Conservation (phyloP, 345 rosid species). For the rapeseed (Brassica napus) region Da-Ae NC_063451.1:42993001-42993500, state of each 20-base stretch:
- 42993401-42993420: background rate
- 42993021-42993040: background rate
- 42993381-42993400: background rate
- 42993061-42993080: background rate
- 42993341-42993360: background rate
- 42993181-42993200: slow-evolving; percentile 99
- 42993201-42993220: slow-evolving; percentile 96
- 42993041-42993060: background rate
- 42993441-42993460: slow-evolving; percentile 3
- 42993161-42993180: slow-evolving; percentile 86
- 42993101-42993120: slow-evolving; percentile 99
- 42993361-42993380: background rate
- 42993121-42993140: slow-evolving; percentile 99
- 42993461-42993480: slow-evolving; percentile 80
- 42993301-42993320: background rate
- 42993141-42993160: slow-evolving; percentile 99
- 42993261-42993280: background rate
- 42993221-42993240: slow-evolving; percentile 96
- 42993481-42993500: slow-evolving; percentile 98
- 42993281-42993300: background rate
- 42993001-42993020: slow-evolving; percentile 11
- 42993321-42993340: background rate
- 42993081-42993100: slow-evolving; percentile 86
- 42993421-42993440: background rate
- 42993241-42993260: slow-evolving; percentile 59